Base-by-base conservation (phyloP, 257 asterid species). In the Linderniella brevidens region DNA sequence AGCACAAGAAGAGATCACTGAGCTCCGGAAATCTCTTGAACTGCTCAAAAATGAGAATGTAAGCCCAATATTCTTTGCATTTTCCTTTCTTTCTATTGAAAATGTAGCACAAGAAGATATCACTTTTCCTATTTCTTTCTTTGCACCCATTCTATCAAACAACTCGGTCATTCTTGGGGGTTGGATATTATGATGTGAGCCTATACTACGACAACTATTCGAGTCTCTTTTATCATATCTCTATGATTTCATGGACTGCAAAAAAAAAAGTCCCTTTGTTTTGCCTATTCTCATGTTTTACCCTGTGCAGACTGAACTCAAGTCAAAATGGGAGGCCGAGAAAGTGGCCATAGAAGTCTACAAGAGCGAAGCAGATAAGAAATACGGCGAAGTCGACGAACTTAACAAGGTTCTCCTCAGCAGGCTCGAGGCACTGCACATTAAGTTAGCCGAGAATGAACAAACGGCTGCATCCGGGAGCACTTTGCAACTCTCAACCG, bases 391-490 rank as follows among this genome's bases (percentile, higher is more conserved):
- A 58, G 67, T 86, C 11, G 70, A 85, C 58, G 98, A 80, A 46
- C 85, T 78, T 75, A 90, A 90, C 81, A 84, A 76, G 73, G 64
- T 84, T 53, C 64, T 90, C 72, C 95, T 74, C 60, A 64, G 78
- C 59, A 79, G 69, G 46, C 79, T 85, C 25, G 98, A 90, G 67
- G 94, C 93, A 55, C 37, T 90, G 66, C 86, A 84, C 66, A 90
- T 90, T 53, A 81, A 68, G 65, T 49, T 65, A 49, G 98, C 98
- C 13, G 96, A 85, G 74, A 80, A 71, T 52, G 96, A 85, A 55
- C 65, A 77, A 36, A 87, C 87, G 52, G 49, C 53, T 43, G 63
- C 78, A 58, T 63, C 71, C 60, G 94, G 90, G 52, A 74, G 77
- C 64, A 29, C 71, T 62, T 48, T 75, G 50, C 71, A 62, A 41